A percentile compares a stretch with the other conserved stretches of the same genome.
Evolutionary conservation across 2,329 filamentous ascomycete species (phyloP).

Genomic region (Penicillium psychrosexuale): DNA sequence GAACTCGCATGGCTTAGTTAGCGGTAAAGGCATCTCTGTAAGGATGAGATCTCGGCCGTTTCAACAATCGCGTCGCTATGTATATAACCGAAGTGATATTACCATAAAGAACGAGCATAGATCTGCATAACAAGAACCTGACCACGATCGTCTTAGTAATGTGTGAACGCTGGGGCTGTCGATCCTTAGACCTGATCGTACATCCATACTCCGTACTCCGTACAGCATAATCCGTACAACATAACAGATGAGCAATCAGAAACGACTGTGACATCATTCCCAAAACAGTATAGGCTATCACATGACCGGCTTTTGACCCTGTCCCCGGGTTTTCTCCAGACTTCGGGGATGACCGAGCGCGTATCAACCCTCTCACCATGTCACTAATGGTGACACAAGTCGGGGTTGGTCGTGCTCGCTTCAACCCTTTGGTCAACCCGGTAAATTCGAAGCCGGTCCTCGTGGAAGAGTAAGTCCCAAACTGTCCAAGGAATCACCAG

Average conservation of each 20-base stretch:
- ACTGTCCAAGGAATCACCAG: neutral
- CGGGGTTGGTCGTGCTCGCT: constrained; percentile 31
- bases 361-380: constrained; percentile 8
- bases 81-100: neutral
- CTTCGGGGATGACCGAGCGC: neutral
- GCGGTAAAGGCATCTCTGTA: neutral
- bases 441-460: constrained; percentile 49
- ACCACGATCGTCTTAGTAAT: too few relatives aligned
- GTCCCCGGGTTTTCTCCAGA: constrained; percentile 1
- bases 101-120: neutral
- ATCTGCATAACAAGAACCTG: neutral
- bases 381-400: constrained; percentile 7
- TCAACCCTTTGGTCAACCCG: constrained; percentile 54
- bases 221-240: too few relatives aligned
- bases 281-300: constrained; percentile 8
- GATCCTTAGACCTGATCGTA: neutral
- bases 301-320: constrained; percentile 1
- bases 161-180: neutral
- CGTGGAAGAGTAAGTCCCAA: constrained; percentile 46
- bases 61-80: neutral
- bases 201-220: too few relatives aligned
- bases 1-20: too few relatives aligned
- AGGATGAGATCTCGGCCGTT: neutral
- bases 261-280: constrained; percentile 15
- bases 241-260: neutral